Percentiles rank a stretch among this genome's conserved stretches.
phyloP scores from a whole-genome alignment of 176 grass and related monocot species.

The Cenchrus americanus region DNA sequence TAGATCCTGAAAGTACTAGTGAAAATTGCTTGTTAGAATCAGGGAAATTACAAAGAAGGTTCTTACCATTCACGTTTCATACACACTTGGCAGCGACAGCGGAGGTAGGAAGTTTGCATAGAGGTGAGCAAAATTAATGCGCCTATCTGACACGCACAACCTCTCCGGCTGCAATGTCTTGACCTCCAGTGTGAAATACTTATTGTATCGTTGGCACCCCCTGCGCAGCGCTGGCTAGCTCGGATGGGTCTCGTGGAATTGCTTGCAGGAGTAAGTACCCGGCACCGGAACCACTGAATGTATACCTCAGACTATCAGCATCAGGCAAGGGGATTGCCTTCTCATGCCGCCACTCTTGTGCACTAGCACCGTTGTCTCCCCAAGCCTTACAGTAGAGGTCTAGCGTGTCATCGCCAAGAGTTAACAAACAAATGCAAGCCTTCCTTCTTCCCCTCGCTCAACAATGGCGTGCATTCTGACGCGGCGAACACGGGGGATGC shows the following conservation, averaged over 20 bases:
- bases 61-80: constrained; percentile 12
- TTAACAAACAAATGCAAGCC: constrained; percentile 25
- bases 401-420: not conserved
- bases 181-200: constrained; percentile 22
- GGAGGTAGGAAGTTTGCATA: not conserved
- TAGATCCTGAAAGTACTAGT: not conserved
- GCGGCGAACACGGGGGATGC: not conserved
- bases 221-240: not conserved
- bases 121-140: not conserved
- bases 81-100: not conserved
- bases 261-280: not conserved
- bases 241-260: not conserved
- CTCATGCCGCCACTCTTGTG: not conserved
- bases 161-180: constrained; percentile 21
- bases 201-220: not conserved
- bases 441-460: constrained; percentile 23
- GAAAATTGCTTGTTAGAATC: not conserved
- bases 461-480: not conserved
- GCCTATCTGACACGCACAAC: not conserved
- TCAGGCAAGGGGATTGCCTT: not conserved
- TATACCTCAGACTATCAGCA: not conserved
- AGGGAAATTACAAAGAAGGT: not conserved
- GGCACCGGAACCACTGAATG: too few species aligned
- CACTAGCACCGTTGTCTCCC: not conserved
- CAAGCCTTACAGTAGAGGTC: not conserved